A percentile compares a stretch with the other conserved stretches of the same genome.
These are phyloP conservation scores for Neofusicoccum parvum DNA, from an alignment of 2,329 filamentous ascomycete genomes.

Conservation along the genomic window DNA sequence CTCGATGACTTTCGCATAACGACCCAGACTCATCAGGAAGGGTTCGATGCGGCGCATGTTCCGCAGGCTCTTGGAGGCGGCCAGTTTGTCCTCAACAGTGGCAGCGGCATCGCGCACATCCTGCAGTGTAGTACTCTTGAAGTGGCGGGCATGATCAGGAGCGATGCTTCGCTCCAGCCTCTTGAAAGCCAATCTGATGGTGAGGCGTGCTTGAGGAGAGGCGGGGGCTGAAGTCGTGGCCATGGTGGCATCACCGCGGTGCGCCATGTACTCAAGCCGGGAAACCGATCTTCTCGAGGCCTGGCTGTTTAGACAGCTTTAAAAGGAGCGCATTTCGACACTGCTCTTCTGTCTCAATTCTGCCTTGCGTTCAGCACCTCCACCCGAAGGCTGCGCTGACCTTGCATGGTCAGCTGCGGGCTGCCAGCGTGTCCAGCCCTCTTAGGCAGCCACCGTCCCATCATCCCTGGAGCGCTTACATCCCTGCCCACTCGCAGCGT, in stretches of 20 bases:
- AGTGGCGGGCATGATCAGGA: neutral
- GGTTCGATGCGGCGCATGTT: conserved; percentile 50
- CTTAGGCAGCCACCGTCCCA: no score
- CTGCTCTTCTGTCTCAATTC: no score
- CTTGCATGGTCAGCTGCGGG: no score
- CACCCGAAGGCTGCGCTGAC: no score
- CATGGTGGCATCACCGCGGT: neutral
- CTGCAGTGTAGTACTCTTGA: neutral
- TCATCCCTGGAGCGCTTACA: no score
- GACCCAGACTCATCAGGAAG: conserved; percentile 44
- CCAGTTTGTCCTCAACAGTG: conserved; percentile 36
- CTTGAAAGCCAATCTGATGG: neutral
- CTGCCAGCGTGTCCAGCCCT: no score
- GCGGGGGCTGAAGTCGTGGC: neutral
- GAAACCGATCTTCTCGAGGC: no score
- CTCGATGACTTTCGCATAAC: conserved; percentile 48
- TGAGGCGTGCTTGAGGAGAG: neutral
- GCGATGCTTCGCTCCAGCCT: neutral
- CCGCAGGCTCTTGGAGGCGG: conserved; percentile 40
- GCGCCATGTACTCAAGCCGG: no score
- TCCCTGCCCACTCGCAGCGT: no score
- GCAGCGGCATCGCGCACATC: neutral
- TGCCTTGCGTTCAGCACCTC: no score
- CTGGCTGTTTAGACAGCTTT: no score
- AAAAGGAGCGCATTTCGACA: no score